Conservation (phyloP, 2,329 filamentous ascomycete species). For the Apiospora rasikravindrae region DNA sequence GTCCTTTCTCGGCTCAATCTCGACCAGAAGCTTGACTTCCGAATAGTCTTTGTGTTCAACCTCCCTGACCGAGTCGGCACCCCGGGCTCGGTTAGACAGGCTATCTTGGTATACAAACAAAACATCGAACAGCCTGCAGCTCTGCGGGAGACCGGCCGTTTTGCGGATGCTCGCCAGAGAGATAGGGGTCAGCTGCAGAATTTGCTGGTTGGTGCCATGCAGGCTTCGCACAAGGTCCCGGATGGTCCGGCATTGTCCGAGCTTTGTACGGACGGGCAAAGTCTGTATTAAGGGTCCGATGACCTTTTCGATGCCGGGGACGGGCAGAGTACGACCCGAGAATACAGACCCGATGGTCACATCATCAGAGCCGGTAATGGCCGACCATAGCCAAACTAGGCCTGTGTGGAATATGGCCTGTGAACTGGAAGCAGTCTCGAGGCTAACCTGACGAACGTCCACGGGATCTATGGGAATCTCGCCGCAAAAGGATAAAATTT, state of each 20-base stretch:
- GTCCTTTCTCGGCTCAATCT: constrained; percentile 68
- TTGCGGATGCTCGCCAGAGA: constrained; percentile 74
- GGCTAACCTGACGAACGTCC: constrained; percentile 43
- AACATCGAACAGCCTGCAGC: constrained; percentile 72
- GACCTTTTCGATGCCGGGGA: constrained; percentile 72
- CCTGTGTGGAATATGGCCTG: constrained; percentile 81
- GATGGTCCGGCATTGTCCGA: constrained; percentile 56
- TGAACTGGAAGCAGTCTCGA: constrained; percentile 56
- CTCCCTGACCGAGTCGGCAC: constrained; percentile 52
- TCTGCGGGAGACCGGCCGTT: constrained; percentile 57
- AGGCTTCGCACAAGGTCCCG: constrained; percentile 67
- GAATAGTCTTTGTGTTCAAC: constrained; percentile 70
- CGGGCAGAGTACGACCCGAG: constrained; percentile 78
- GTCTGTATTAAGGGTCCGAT: constrained; percentile 82
- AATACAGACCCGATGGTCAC: constrained; percentile 79
- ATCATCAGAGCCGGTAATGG: constrained; percentile 68
- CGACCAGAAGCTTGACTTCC: constrained; percentile 77
- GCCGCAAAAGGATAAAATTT: constrained; percentile 35
- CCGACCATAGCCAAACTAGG: constrained; percentile 67
- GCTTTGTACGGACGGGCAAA: constrained; percentile 71
- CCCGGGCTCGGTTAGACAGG: constrained; percentile 44
- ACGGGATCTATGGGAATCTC: constrained; percentile 42
- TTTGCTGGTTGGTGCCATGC: constrained; percentile 68
- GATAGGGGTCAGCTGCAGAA: constrained; percentile 67
- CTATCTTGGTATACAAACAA: constrained; percentile 88